These are phyloP conservation scores for Solanum aculeatissimum DNA, from an alignment of 305 asterid genomes.

Conservation along the genomic window DNA sequence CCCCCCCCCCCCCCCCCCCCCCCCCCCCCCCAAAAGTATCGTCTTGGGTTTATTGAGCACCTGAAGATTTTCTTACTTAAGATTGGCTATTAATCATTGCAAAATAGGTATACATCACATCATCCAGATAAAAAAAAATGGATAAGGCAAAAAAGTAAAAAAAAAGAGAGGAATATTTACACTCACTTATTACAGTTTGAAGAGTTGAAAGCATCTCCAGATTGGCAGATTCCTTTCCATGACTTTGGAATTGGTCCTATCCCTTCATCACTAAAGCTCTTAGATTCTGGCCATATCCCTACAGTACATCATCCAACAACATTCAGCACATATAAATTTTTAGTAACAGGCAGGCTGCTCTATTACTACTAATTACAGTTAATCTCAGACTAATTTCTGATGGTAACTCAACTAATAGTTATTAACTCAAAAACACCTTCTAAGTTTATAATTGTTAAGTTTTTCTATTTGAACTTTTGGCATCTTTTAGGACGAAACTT, in stretches of 20 bases:
- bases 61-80: not conserved
- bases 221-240: slow-evolving; percentile 84
- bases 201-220: slow-evolving; percentile 56
- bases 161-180: not conserved
- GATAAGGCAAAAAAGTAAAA: not conserved
- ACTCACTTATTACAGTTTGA: slow-evolving; percentile 67
- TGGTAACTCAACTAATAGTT: not conserved
- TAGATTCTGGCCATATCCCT: slow-evolving; percentile 93
- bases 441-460: not conserved
- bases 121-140: not conserved
- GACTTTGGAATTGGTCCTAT: slow-evolving; percentile 54
- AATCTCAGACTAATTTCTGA: not conserved
- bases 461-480: not conserved
- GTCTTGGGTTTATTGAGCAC: not conserved
- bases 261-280: slow-evolving; percentile 60
- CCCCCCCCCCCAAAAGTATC: no score
- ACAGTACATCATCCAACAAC: not conserved
- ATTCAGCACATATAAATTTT: slow-evolving; percentile 2
- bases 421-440: not conserved
- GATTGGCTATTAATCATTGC: not conserved
- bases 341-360: not conserved
- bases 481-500: not conserved
- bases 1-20: no score
- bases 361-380: not conserved
- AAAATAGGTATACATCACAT: not conserved